These are phyloP conservation scores for Uncinocarpus reesii DNA, from an alignment of 2,329 filamentous ascomycete genomes.

Conservation along the genomic window DNA sequence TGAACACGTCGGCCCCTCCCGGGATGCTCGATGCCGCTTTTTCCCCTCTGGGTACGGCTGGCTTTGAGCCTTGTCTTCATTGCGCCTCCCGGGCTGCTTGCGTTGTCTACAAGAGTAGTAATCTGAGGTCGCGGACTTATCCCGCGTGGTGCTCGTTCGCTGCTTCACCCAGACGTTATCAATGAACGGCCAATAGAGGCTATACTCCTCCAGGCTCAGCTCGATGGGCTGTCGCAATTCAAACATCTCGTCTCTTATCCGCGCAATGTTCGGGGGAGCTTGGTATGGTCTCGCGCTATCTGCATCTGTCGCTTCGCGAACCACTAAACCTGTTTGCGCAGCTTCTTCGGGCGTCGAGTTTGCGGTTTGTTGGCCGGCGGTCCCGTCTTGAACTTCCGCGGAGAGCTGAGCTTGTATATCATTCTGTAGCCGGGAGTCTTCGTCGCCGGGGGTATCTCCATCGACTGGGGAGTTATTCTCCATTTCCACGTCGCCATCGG, in stretches of 20 bases:
- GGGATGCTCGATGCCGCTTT: constrained; percentile 35
- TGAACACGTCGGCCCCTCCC: constrained; percentile 39
- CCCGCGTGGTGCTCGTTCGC: constrained; percentile 34
- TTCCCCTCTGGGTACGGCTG: constrained; percentile 37
- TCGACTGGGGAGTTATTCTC: constrained; percentile 4
- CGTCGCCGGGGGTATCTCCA: constrained; percentile 11
- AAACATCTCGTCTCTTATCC: constrained; percentile 37
- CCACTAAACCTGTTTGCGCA: background rate
- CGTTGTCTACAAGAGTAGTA: constrained; percentile 41
- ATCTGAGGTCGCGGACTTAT: constrained; percentile 35
- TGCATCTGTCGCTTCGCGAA: background rate
- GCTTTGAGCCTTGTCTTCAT: constrained; percentile 4
- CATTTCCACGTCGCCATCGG: constrained; percentile 12
- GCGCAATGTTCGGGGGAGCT: constrained; percentile 36
- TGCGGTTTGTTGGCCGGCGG: background rate
- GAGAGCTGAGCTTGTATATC: constrained; percentile 18
- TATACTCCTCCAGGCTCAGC: constrained; percentile 38
- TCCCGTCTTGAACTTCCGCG: constrained; percentile 8
- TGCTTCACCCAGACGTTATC: constrained; percentile 44
- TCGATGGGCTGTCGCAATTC: constrained; percentile 39
- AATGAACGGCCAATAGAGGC: constrained; percentile 41
- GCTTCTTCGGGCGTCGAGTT: background rate
- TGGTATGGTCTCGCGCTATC: constrained; percentile 19
- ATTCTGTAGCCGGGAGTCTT: constrained; percentile 16
- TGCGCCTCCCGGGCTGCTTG: constrained; percentile 28